These are phyloP conservation scores for Rhodotorula sp. DNA, from an alignment of 1,284 basidiomycete genomes.

Conservation along the genomic window DNA sequence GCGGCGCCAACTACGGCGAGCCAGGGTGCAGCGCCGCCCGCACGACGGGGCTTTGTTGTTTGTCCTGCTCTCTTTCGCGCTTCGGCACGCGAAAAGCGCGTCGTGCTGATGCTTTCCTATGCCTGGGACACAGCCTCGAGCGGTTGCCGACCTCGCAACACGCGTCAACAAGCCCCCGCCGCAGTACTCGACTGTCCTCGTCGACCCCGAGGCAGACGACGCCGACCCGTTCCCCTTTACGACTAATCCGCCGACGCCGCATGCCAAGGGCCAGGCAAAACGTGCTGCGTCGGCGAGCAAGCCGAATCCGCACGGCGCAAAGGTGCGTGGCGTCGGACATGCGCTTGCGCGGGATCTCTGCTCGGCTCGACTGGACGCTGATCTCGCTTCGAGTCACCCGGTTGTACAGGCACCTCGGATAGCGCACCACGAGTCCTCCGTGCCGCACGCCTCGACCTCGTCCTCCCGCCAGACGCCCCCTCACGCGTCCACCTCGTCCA, in stretches of 20 bases:
- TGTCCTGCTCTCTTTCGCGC: background rate
- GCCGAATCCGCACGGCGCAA: slow-evolving; percentile 2
- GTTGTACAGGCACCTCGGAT: slow-evolving; percentile 11
- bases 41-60: slow-evolving; percentile 27
- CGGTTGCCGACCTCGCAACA: slow-evolving; percentile 14
- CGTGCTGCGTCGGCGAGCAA: background rate
- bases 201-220: slow-evolving; percentile 17
- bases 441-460: background rate
- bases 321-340: background rate
- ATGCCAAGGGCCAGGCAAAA: slow-evolving; percentile 5
- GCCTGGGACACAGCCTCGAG: slow-evolving; percentile 23
- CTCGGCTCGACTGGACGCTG: no score
- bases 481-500: slow-evolving; percentile 3
- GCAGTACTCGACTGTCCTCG: slow-evolving; percentile 18
- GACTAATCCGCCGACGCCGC: slow-evolving; percentile 37
- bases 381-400: no score
- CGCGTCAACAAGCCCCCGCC: slow-evolving; percentile 29
- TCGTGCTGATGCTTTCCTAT: background rate
- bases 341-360: no score
- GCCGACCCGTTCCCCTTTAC: slow-evolving; percentile 30
- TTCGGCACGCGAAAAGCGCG: slow-evolving; percentile 5
- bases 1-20: background rate
- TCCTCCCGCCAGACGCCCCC: background rate
- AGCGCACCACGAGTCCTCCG: background rate
- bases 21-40: background rate